These are phyloP conservation scores for Parietaria judaica DNA, from an alignment of 306 rosid species.

Conservation along the genomic window DNA sequence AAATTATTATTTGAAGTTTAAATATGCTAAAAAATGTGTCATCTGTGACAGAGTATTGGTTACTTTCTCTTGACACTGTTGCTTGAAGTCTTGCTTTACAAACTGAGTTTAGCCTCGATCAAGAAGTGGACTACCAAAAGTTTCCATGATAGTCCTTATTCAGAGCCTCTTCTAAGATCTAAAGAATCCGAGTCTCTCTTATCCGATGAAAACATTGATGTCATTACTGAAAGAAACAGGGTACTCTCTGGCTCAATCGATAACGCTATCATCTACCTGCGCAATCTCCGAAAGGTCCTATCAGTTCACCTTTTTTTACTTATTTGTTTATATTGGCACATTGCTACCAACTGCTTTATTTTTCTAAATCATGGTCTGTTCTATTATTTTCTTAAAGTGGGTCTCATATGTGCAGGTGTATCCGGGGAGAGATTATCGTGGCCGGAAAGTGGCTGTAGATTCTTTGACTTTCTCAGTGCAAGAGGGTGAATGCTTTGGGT, in stretches of 20 bases:
- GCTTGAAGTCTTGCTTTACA: constrained; percentile 63
- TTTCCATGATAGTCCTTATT: no score
- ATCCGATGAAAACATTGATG: no score
- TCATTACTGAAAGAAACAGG: no score
- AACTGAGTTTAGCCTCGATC: no score
- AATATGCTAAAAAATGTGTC: constrained; percentile 13
- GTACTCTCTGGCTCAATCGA: constrained; percentile 80
- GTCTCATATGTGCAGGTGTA: constrained; percentile 38
- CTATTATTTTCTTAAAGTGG: background rate
- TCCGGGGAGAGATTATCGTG: constrained; percentile 47
- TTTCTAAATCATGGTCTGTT: background rate
- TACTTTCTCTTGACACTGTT: constrained; percentile 72
- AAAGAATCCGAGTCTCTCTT: no score
- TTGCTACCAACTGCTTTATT: constrained; percentile 7
- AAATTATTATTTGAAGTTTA: background rate
- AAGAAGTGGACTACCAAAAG: no score
- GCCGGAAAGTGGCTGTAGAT: constrained; percentile 71
- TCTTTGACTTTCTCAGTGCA: constrained; percentile 89
- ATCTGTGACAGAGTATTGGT: constrained; percentile 51
- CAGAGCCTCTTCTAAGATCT: no score
- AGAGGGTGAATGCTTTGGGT: constrained; percentile 95
- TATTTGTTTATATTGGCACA: constrained; percentile 14
- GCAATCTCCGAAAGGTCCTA: constrained; percentile 73
- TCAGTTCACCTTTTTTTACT: no score
- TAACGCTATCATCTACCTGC: constrained; percentile 74